Base-by-base conservation (phyloP, 1,284 basidiomycete species). In the Ceratobasidium sp. region DNA sequence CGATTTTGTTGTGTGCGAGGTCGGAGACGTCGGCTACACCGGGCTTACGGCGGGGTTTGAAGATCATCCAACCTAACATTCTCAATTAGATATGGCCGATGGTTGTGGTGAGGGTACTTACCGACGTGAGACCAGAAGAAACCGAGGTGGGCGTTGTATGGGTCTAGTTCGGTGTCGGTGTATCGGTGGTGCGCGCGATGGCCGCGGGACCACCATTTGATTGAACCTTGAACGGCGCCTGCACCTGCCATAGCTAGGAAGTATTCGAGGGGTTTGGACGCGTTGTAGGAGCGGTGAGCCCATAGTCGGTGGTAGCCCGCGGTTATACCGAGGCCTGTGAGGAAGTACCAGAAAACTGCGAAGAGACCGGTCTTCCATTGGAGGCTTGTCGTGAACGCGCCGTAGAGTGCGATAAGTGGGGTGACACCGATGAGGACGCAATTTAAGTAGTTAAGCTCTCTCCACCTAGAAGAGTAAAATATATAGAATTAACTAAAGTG, bases 141-240 rank as follows among this genome's bases (percentile, higher is more conserved):
- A 29, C 96, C 96, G 80, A 91, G 89, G 84, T 95, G 92, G 2
- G 96, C 95, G 77, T 93, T 93, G 86, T 97, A 98, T 0, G 95
- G 96, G 85, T 97, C 95, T 76, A 98, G 91, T 75, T 96, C 93
- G 79, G 96, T 97, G 84, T 98, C 96, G 81, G 95, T 97, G 86
- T 97, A 97, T 66, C 95, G 89, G 83, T 97, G 95, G 84, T 97
- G 95, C 9, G 96, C 94, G 77, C 96, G 92, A 86, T 97, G 95
- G 75, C 94, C 94, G 60, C 95, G 89, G n/a, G 90, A 90, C 96
- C 96, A 97, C 96, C 95, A 97, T 82, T 92, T 91, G 84, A 97
- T 95, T 22, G 94, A 95, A 29, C 96, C 95, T 80, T 97, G 89
- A 44, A 95, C 93, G 14, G 96, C 93, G 73, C 95, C 95, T 1